Percentiles rank a stretch among this genome's conserved stretches.
These are phyloP conservation scores for Saksenaea oblongispora DNA, from an alignment of 371 early-diverging fungal genomes.

Conservation along the genomic window DNA sequence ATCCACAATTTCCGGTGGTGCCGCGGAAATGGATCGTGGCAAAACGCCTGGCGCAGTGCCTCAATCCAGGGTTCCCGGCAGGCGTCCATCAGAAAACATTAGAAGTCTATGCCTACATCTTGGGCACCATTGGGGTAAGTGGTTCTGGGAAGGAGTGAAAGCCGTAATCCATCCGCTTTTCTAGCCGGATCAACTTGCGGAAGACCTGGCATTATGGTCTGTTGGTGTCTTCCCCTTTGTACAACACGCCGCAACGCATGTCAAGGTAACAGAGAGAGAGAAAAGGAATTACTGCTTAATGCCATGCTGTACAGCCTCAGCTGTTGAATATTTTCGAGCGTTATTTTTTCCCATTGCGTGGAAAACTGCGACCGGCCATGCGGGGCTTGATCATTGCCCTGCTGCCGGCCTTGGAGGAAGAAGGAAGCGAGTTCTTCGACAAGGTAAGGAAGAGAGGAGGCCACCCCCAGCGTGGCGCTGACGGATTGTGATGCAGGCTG, in stretches of 20 bases:
- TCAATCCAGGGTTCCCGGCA: slow-evolving; percentile 98
- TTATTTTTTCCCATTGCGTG: slow-evolving; percentile 74
- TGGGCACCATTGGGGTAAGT: slow-evolving; percentile 80
- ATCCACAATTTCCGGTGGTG: slow-evolving; percentile 74
- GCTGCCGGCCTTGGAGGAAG: slow-evolving; percentile 89
- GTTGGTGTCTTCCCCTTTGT: slow-evolving; percentile 92
- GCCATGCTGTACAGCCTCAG: slow-evolving; percentile 60
- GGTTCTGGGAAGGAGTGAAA: not conserved
- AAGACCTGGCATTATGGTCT: slow-evolving; percentile 86
- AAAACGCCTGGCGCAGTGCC: slow-evolving; percentile 96
- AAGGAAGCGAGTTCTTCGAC: slow-evolving; percentile 86
- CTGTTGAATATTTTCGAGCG: slow-evolving; percentile 75
- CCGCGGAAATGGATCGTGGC: slow-evolving; percentile 88
- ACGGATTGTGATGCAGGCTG: slow-evolving; percentile 41
- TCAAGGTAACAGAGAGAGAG: slow-evolving; percentile 60
- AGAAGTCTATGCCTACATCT: slow-evolving; percentile 88
- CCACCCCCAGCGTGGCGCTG: not conserved
- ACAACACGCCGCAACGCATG: slow-evolving; percentile 81
- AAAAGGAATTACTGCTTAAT: not conserved
- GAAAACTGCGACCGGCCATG: slow-evolving; percentile 70
- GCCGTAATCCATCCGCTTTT: not conserved
- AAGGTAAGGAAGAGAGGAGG: slow-evolving; percentile 29
- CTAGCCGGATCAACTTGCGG: slow-evolving; percentile 72
- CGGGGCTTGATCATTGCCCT: slow-evolving; percentile 83
- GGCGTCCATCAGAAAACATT: slow-evolving; percentile 98